Conservation (phyloP, 1,284 basidiomycete species). For the Mixia osmundae region DNA sequence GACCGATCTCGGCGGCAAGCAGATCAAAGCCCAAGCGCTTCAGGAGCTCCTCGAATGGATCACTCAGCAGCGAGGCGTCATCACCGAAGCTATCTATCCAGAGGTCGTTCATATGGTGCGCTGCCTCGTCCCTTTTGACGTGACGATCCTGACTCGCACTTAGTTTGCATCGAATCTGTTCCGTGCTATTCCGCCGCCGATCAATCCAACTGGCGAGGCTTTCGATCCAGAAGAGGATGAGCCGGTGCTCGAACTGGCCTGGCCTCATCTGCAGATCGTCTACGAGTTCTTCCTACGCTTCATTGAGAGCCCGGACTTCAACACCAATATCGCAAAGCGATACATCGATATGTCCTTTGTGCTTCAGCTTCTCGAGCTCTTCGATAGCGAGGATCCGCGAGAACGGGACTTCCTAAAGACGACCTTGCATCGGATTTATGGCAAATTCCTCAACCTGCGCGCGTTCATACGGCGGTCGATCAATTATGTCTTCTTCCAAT, state of each 20-base stretch:
- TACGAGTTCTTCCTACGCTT: conserved; percentile 99
- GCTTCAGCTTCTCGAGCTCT: conserved; percentile 79
- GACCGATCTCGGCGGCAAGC: conserved; percentile 85
- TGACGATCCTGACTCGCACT: background rate
- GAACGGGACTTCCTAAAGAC: conserved; percentile 99
- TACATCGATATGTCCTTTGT: conserved; percentile 96
- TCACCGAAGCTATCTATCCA: conserved; percentile 93
- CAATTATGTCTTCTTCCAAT: conserved; percentile 99
- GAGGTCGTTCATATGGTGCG: conserved; percentile 94
- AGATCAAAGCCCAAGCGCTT: conserved; percentile 91
- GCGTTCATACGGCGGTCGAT: conserved; percentile 97
- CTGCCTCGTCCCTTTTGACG: conserved; percentile 3
- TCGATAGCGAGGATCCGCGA: conserved; percentile 95
- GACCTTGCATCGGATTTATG: conserved; percentile 94
- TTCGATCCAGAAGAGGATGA: conserved; percentile 98
- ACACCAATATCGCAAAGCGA: conserved; percentile 90
- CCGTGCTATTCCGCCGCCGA: conserved; percentile 96
- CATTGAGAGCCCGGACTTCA: conserved; percentile 93
- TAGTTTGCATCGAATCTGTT: conserved; percentile 95
- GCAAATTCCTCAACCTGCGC: conserved; percentile 95
- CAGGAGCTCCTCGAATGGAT: conserved; percentile 99
- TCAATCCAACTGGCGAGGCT: conserved; percentile 91
- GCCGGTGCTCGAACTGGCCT: conserved; percentile 92
- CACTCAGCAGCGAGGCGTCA: conserved; percentile 83
- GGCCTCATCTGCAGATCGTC: conserved; percentile 98